Conservation (phyloP, 1,284 basidiomycete genomes). For the Ustilago sp. region DNA sequence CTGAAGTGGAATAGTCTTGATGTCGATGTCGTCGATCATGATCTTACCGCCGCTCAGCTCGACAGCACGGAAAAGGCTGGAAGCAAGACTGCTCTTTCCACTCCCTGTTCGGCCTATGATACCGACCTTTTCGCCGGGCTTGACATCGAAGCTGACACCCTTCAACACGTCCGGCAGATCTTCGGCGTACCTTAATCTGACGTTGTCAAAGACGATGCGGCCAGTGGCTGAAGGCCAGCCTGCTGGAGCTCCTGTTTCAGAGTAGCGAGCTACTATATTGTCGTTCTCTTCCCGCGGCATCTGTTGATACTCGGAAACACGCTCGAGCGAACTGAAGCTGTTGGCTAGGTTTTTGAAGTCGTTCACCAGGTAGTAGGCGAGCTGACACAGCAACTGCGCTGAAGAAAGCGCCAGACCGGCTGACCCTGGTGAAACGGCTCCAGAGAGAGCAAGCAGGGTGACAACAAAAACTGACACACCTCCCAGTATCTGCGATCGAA, state of each 20-base stretch:
- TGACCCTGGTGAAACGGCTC: constrained; percentile 78
- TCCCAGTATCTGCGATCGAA: constrained; percentile 56
- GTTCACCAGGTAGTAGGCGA: constrained; percentile 53
- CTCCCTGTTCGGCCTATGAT: constrained; percentile 73
- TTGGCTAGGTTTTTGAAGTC: constrained; percentile 58
- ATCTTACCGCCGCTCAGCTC: constrained; percentile 59
- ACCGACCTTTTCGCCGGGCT: constrained; percentile 76
- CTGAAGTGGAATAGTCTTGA: constrained; percentile 46
- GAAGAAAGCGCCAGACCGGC: constrained; percentile 86
- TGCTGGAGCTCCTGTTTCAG: constrained; percentile 45
- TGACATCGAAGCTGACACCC: constrained; percentile 79
- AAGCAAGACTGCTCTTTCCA: constrained; percentile 60
- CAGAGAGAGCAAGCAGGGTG: constrained; percentile 78
- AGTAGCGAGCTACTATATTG: constrained; percentile 13
- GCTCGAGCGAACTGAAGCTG: constrained; percentile 81
- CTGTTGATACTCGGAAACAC: constrained; percentile 86
- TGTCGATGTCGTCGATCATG: constrained; percentile 62
- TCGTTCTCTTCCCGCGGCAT: constrained; percentile 81
- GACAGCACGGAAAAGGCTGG: constrained; percentile 37
- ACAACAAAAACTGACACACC: constrained; percentile 57
- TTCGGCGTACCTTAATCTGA: constrained; percentile 84
- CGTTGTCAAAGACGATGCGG: constrained; percentile 77
- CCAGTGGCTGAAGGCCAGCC: constrained; percentile 72
- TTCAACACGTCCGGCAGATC: constrained; percentile 86
- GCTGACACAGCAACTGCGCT: constrained; percentile 58